Conservation (phyloP, 176 grass and related monocot species). For the Oryza brachyantha region DNA sequence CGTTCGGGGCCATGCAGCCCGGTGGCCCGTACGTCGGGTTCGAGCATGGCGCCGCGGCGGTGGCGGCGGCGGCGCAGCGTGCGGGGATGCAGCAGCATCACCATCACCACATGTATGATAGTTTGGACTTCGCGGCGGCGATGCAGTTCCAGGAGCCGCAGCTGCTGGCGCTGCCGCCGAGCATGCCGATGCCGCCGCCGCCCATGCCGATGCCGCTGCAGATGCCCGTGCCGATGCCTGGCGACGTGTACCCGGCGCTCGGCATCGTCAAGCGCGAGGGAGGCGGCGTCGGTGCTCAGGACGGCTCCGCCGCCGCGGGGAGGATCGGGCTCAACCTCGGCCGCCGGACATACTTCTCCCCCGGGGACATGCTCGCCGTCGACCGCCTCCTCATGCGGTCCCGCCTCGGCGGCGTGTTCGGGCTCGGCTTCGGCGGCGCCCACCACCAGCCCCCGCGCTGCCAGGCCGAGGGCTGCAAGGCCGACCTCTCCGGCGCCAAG, state of each 20-base stretch:
- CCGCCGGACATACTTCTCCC: slow-evolving; percentile 84
- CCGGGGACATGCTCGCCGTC: slow-evolving; percentile 54
- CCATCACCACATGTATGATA: slow-evolving; percentile 29
- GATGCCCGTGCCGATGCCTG: slow-evolving; percentile 23
- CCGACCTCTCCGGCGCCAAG: slow-evolving; percentile 80
- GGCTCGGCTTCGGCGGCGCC: slow-evolving; percentile 50
- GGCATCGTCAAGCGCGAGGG: slow-evolving; percentile 75
- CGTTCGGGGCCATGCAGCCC: slow-evolving; percentile 39
- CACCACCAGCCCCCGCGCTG: slow-evolving; percentile 69
- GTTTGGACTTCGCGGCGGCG: slow-evolving; percentile 37
- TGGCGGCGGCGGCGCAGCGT: not conserved
- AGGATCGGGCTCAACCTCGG: slow-evolving; percentile 84
- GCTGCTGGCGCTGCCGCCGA: slow-evolving; percentile 38
- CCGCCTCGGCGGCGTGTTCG: slow-evolving; percentile 44
- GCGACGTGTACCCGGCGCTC: slow-evolving; percentile 42
- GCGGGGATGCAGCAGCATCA: slow-evolving; percentile 14
- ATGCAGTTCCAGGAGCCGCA: slow-evolving; percentile 54
- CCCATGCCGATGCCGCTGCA: slow-evolving; percentile 40
- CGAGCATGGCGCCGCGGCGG: slow-evolving; percentile 15
- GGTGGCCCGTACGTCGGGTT: slow-evolving; percentile 39
- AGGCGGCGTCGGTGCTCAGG: not conserved
- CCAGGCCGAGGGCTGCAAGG: slow-evolving; percentile 88
- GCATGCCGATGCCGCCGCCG: slow-evolving; percentile 30
- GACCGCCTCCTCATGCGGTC: slow-evolving; percentile 53
- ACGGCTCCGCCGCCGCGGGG: not conserved